Evolutionary conservation across 2,329 filamentous ascomycete genomes (phyloP), one percentile per base, ranked within the genome.

Genomic region (Sporothrix schenckii): DNA sequence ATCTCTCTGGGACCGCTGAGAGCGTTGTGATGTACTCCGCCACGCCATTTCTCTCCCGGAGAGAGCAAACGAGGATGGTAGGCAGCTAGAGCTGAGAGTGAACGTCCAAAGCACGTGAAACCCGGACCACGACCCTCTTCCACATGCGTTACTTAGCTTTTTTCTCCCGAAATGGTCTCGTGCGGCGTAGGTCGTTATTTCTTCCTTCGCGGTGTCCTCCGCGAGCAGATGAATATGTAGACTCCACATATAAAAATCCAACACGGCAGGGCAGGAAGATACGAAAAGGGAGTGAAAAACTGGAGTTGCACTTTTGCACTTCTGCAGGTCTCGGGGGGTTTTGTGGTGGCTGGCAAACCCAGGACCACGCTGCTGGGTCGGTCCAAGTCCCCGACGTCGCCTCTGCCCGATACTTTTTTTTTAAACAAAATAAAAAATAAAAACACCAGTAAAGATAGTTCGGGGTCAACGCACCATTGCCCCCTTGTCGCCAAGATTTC

Each of bases 291-390:
- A 54, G 30, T 47, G 56, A 24, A 13, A 63, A 58, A 39, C 27
- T 39, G 54, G n/a, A 63, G 4, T 39, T 63, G 58, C n/a, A 60
- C 34, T 14, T 60, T n/a, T 49, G 47, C 47, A 50, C 16, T n/a
- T 30, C 24, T 53, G 50, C n/a, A 54, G 11, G 41, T 44, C 24
- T 54, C 21, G 24, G 34, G 58, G 27, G 3, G 13, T 21, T 63
- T 47, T 34, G 61, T 65, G 61, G 44, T 24, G 24, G 61, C 61
- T 21, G 11, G 58, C 30, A 27, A 34, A 61, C 67, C 70, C 70
- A 69, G 70, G 39, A 71, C 70, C 70, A 69, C 52, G 70, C 61
- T 61, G 52, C 27, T 69, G 70, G 70, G 70, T 69, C 70, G 49
- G 60, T 47, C 66, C 34, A 34, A 7, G 34, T 34, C 34, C 34